Evolutionary conservation across 805 yeast genomes (phyloP).

Genomic region (Yarrowia alimentaria): DNA sequence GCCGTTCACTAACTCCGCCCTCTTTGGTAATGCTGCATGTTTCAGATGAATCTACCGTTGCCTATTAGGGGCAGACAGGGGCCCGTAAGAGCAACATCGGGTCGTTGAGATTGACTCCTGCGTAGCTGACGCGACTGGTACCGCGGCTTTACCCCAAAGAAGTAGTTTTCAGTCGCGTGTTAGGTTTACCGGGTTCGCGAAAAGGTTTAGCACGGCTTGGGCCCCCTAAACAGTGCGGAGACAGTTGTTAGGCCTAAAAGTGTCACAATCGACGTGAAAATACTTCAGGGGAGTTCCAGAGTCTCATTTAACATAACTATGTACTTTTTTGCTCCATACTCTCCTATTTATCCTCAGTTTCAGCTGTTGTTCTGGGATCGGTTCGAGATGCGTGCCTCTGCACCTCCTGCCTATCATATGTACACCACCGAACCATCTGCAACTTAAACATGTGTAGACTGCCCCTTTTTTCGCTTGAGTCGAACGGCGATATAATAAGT

Average conservation of each 20-base stretch:
- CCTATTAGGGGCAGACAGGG: constrained; percentile 2
- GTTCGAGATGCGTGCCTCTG: constrained; percentile 1
- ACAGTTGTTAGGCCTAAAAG: no score
- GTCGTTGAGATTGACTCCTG: not conserved
- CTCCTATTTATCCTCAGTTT: not conserved
- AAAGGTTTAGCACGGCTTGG: not conserved
- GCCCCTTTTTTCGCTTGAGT: not conserved
- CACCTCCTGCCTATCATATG: constrained; percentile 12
- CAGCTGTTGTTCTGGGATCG: constrained; percentile 4
- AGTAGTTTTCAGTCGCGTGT: not conserved
- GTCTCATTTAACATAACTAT: no score
- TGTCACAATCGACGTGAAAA: no score
- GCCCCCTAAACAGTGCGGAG: not conserved
- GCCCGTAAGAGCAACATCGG: constrained; percentile 1
- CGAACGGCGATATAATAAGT: not conserved
- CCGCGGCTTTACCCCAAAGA: constrained; percentile 12
- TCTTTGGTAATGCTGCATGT: no score
- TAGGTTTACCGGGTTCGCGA: not conserved
- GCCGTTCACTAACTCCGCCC: no score
- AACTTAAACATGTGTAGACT: not conserved
- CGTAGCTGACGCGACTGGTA: constrained; percentile 5
- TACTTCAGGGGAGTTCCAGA: no score
- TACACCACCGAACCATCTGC: constrained; percentile 14
- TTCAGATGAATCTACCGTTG: not conserved
- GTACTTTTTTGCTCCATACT: not conserved